Base-by-base conservation (phyloP, 2,329 filamentous ascomycete species). In the Chaetomium sp. region DNA sequence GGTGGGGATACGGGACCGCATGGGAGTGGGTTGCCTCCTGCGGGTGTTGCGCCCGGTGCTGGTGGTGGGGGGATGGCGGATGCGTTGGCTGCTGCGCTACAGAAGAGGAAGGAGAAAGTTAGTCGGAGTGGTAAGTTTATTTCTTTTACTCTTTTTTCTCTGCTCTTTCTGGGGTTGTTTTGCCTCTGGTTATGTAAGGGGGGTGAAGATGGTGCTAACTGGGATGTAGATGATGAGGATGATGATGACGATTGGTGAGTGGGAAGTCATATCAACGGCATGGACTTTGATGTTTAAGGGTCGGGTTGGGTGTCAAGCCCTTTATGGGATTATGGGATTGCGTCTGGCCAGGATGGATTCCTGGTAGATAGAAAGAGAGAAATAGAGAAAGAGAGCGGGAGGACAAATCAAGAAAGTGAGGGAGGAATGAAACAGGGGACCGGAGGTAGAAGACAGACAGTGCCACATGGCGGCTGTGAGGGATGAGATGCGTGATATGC, bases 21-120 rank as follows among this genome's bases (percentile, higher is more conserved):
- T 49, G 77, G 78, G 34, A 78, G 76, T 63, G 78, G 76, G 41
- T 64, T 77, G 56, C 74, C 81, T 54, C 73, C 81, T 7, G 73
- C 80, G 46, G 79, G 79, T 32, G 69, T 78, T 44, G 70, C 75
- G n/a, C 76, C 49, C 69, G 74, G 49, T 44, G 79, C 76, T 14
- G 79, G 81, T 9, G 82, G 83, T 53, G 85, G 84, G 54, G 85
- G 83, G 38, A 82, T 96, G 79, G 89, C 90, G 27, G 89, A 87
- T 74, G 91, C 90, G 48, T 74, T 96, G 64, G 89, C 89, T 57
- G 86, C 84, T 58, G 88, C 87, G 55, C 72, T 91, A 65, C 83
- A 86, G 67, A 88, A 89, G 74, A 81, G 92, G 71, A 96, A 96
- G 77, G 84, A 90, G 72, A 96, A 95, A 78, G 92, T 96, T 69